A percentile compares a stretch with the other conserved stretches of the same genome.
These are phyloP conservation scores for Fusarium dlaminii DNA, from an alignment of 2,329 filamentous ascomycete genomes.

Conservation along the genomic window DNA sequence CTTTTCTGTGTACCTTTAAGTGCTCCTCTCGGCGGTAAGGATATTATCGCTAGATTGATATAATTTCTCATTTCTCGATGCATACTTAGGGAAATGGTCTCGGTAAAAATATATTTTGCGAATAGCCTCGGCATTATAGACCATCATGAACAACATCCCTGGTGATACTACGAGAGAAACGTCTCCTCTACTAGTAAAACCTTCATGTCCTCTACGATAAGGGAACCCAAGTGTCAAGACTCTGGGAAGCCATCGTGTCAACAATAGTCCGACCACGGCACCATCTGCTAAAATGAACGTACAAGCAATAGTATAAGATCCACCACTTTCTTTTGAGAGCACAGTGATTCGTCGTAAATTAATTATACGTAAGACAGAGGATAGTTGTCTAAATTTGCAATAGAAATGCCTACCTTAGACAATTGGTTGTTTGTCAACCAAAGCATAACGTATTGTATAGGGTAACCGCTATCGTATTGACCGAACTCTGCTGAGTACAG, in stretches of 20 bases:
- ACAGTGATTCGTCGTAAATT: slow-evolving; percentile 58
- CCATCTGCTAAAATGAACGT: slow-evolving; percentile 46
- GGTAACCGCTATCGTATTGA: background rate
- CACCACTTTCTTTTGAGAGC: slow-evolving; percentile 59
- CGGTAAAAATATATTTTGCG: slow-evolving; percentile 71
- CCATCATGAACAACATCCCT: slow-evolving; percentile 60
- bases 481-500: background rate
- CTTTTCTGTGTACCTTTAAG: slow-evolving; percentile 78
- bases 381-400: slow-evolving; percentile 49
- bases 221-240: slow-evolving; percentile 68
- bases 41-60: slow-evolving; percentile 74
- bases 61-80: slow-evolving; percentile 48
- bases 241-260: slow-evolving; percentile 46
- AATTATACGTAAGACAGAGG: slow-evolving; percentile 46
- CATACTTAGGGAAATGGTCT: slow-evolving; percentile 71
- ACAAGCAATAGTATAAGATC: slow-evolving; percentile 65
- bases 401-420: background rate
- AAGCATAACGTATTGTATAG: background rate
- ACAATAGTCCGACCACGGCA: background rate
- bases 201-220: slow-evolving; percentile 63
- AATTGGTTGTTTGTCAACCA: background rate
- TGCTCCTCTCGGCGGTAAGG: slow-evolving; percentile 72
- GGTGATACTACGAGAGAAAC: slow-evolving; percentile 73
- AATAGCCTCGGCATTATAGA: slow-evolving; percentile 71
- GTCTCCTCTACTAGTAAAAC: slow-evolving; percentile 70